Base-by-base conservation (phyloP, 176 grass and related monocot genomes). In the Ampelocalamus luodianensis region DNA sequence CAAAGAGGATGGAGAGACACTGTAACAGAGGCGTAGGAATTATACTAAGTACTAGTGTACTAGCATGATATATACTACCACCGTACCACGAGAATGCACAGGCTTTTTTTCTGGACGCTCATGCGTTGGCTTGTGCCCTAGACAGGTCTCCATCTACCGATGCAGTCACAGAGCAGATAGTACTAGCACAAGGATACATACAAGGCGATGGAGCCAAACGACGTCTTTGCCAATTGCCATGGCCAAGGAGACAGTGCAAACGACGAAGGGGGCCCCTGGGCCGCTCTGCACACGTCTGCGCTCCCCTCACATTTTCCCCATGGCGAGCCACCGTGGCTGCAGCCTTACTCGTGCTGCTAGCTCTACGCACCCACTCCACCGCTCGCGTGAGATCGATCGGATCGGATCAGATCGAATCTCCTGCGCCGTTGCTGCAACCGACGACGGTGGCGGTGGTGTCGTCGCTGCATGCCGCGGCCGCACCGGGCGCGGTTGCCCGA, bases 201-300 rank as follows among this genome's bases (percentile, higher is more conserved):
- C 38, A 78, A 78, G 12, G 65, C 65, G 45, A 67, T 39, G 32
- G 5, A 51, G 76, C 76, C 76, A 66, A 65, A 23, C 69, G 34
- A 36, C 46, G 69, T 56, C 58, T 74, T 80, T 44, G 85, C n/a
- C n/a, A n/a, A n/a, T n/a, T n/a, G n/a, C 77, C n/a, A 4, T 42
- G 48, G 34, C 8, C 64, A 22, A 8, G 60, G 22, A 8, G 38
- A 42, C 75, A 29, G 42, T 4, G 65, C 65, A 81, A 56, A 56
- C 79, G 79, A 81, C 79, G n/a, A 70, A 1, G 27, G 3, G 3
- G 11, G 6, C 46, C n/a, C 45, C 44, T 65, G 13, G 4, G 26
- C 44, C 24, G 13, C 16, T 9, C 34, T 15, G 34, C 6, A 0
- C 36, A 4, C 24, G 27, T 15, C 27, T 65, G 13, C 0, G 13